These are phyloP conservation scores for Leptographium radiaticola DNA, from an alignment of 2,329 filamentous ascomycete species.

Conservation along the genomic window DNA sequence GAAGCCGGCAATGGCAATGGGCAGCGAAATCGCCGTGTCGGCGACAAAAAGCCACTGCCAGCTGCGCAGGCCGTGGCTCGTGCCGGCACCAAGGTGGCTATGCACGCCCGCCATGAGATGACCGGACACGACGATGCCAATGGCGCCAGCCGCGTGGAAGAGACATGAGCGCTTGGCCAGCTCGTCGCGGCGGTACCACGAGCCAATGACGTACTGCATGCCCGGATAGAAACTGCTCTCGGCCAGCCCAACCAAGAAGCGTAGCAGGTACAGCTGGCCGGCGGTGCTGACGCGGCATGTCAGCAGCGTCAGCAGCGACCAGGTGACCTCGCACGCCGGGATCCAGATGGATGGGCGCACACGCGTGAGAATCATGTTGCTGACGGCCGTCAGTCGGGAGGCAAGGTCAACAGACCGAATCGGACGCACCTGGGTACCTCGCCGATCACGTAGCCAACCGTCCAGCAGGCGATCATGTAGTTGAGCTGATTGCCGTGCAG, in stretches of 20 bases:
- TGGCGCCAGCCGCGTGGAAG: constrained; percentile 34
- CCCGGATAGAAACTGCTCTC: constrained; percentile 26
- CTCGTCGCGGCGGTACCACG: constrained; percentile 30
- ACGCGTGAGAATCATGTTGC: constrained; percentile 24
- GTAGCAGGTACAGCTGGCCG: constrained; percentile 25
- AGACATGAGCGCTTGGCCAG: constrained; percentile 37
- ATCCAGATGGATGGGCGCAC: constrained; percentile 30
- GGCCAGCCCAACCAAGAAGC: constrained; percentile 30
- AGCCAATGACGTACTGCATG: constrained; percentile 29
- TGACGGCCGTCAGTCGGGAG: not conserved
- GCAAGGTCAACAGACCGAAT: not conserved
- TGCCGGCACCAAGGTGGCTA: constrained; percentile 25
- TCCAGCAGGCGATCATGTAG: constrained; percentile 20
- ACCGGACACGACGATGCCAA: constrained; percentile 44
- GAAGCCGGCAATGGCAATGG: constrained; percentile 40
- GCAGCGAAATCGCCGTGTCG: constrained; percentile 42
- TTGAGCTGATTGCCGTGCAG: constrained; percentile 28
- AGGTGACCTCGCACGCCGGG: constrained; percentile 24
- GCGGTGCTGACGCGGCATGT: constrained; percentile 18
- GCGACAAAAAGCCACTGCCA: constrained; percentile 48
- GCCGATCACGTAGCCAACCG: constrained; percentile 25
- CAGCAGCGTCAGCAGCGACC: constrained; percentile 22
- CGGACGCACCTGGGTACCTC: constrained; percentile 20
- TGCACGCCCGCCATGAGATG: constrained; percentile 43
- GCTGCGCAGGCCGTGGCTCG: constrained; percentile 27